phyloP scores from a whole-genome alignment of 2,329 filamentous ascomycete genomes.

The Epichloe uncinata region DNA sequence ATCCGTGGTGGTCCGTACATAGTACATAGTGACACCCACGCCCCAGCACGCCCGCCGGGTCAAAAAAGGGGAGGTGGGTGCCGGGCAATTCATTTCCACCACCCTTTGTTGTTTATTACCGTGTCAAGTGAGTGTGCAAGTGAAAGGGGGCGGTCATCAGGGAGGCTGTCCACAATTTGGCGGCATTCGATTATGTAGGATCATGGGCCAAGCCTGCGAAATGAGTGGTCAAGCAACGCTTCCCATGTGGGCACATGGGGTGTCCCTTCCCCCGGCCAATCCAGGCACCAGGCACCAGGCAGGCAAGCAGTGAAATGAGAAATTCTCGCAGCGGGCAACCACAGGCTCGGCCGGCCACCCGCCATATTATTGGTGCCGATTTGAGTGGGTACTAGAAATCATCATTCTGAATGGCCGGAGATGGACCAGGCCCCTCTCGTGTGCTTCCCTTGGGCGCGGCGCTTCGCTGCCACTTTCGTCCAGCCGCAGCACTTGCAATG shows the following conservation, averaged over 20 bases:
- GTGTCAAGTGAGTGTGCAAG: not conserved
- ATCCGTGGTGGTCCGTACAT: too few species aligned
- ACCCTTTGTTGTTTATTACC: not conserved
- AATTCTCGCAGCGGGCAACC: not conserved
- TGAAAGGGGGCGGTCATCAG: not conserved
- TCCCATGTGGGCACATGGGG: not conserved
- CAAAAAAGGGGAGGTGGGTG: slow-evolving; percentile 8
- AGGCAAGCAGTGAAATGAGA: not conserved
- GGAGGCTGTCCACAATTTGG: not conserved
- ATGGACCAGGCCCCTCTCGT: not conserved
- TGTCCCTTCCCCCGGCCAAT: too few species aligned
- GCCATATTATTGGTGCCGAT: not conserved
- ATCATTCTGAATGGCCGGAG: not conserved
- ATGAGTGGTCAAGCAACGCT: not conserved
- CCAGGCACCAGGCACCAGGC: too few species aligned
- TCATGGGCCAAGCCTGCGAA: not conserved
- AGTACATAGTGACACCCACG: not conserved
- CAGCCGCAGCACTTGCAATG: not conserved
- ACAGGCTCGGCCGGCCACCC: not conserved
- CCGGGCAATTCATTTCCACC: slow-evolving; percentile 10
- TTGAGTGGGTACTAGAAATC: not conserved
- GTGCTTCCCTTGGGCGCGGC: not conserved
- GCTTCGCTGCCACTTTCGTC: too few species aligned
- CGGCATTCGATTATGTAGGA: not conserved
- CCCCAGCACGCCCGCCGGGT: not conserved